A percentile compares a stretch with the other conserved stretches of the same genome.
Conservation (phyloP, 192 early-diverging fungal genomes). For the Phycomyces nitens region DNA sequence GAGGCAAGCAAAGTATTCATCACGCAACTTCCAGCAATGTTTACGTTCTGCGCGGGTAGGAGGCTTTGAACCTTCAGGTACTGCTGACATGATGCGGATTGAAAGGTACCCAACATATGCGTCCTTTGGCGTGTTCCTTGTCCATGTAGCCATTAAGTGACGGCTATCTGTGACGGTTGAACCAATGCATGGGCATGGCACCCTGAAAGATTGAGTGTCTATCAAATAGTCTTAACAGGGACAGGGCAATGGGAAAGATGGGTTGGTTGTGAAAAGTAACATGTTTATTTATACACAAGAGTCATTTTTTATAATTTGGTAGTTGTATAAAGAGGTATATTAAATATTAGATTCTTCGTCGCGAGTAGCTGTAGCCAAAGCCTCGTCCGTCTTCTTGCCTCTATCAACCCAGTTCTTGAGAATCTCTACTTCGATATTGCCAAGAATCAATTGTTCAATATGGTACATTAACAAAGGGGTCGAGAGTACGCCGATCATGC, state of each 20-base stretch:
- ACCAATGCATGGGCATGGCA: no score
- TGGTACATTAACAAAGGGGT: slow-evolving; percentile 71
- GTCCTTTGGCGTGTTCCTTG: not conserved
- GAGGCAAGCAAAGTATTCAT: slow-evolving; percentile 78
- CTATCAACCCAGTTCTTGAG: slow-evolving; percentile 53
- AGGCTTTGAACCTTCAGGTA: slow-evolving; percentile 34
- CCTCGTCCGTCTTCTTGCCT: slow-evolving; percentile 14
- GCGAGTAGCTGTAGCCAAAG: not conserved
- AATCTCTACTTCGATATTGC: slow-evolving; percentile 53
- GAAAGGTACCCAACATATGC: not conserved
- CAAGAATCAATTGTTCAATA: slow-evolving; percentile 65
- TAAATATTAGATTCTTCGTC: slow-evolving; percentile 12
- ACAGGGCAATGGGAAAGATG: no score
- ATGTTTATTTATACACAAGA: no score
- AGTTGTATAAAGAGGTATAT: not conserved
- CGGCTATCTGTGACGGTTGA: not conserved
- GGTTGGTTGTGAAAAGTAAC: no score
- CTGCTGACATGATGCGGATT: slow-evolving; percentile 5
- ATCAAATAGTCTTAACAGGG: no score
- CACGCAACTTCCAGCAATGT: slow-evolving; percentile 74
- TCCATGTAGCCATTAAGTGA: not conserved
- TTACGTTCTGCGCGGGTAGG: slow-evolving; percentile 64
- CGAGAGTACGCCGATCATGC: slow-evolving; percentile 52
- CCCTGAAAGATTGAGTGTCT: no score
- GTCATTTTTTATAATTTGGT: no score